Percentiles rank a stretch among this genome's conserved stretches.
Conservation (phyloP, 345 rosid genomes). For the Hibiscus tridactylites region DNA sequence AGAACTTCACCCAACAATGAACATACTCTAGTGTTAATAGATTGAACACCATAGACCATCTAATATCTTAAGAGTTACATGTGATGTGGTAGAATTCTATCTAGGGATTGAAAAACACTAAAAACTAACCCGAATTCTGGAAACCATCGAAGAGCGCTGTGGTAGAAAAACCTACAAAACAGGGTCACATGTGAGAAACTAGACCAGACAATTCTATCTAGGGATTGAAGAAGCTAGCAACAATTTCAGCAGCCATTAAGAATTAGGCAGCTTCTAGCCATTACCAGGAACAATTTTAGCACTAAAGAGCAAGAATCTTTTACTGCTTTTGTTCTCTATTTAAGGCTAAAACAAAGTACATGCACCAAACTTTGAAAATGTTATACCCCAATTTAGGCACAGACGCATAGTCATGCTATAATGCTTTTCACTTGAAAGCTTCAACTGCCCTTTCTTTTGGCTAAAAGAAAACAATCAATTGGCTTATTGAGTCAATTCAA, state of each 20-base stretch:
- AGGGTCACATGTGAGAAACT: not conserved
- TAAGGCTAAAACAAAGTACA: not conserved
- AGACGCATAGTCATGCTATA: not conserved
- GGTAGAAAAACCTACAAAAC: constrained; percentile 79
- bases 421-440: not conserved
- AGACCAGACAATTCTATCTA: not conserved
- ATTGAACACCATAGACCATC: not conserved
- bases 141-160: constrained; percentile 84
- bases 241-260: not conserved
- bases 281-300: not conserved
- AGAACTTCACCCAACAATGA: not conserved
- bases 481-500: not conserved
- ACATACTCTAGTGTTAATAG: not conserved
- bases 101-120: no score
- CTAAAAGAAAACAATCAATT: not conserved
- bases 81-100: no score
- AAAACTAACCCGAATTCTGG: constrained; percentile 68
- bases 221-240: not conserved
- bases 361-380: not conserved
- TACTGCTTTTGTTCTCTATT: not conserved
- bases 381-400: not conserved
- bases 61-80: not conserved
- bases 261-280: not conserved
- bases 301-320: not conserved
- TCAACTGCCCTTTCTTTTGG: not conserved